phyloP scores from a whole-genome alignment of 305 asterid genomes.

The Fraxinus albicans region DNA sequence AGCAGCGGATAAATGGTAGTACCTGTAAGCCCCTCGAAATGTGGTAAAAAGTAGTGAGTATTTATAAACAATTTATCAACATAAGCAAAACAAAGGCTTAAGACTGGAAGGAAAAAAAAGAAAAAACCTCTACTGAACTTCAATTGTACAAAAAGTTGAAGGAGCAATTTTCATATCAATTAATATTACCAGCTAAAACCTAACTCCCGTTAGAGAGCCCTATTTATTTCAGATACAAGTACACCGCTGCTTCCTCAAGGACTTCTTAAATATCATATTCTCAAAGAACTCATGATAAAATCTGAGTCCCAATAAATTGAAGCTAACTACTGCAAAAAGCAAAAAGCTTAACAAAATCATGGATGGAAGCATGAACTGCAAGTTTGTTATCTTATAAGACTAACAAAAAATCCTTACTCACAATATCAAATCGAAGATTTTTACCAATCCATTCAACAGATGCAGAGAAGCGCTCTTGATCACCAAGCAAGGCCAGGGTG shows the following conservation, averaged over 20 bases:
- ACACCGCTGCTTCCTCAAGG: background rate
- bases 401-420: conserved; percentile 63
- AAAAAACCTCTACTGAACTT: background rate
- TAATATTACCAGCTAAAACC: background rate
- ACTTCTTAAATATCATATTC: background rate
- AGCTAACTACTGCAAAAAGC: conserved; percentile 3
- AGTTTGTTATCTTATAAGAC: conserved; percentile 26
- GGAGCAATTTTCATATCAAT: background rate
- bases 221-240: background rate
- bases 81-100: background rate
- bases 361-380: conserved; percentile 8
- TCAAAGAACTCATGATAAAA: conserved; percentile 3
- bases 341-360: background rate
- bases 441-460: conserved; percentile 99
- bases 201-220: background rate
- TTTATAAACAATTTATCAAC: background rate
- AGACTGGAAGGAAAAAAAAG: background rate
- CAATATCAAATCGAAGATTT: conserved; percentile 95
- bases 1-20: background rate
- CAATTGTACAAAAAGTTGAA: background rate
- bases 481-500: conserved; percentile 95
- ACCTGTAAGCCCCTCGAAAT: background rate
- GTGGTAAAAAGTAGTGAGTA: background rate
- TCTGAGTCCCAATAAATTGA: background rate
- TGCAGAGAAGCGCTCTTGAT: conserved; percentile 62